Evolutionary conservation across 1,284 basidiomycete genomes (phyloP).

Genomic region (Malassezia dermatis): DNA sequence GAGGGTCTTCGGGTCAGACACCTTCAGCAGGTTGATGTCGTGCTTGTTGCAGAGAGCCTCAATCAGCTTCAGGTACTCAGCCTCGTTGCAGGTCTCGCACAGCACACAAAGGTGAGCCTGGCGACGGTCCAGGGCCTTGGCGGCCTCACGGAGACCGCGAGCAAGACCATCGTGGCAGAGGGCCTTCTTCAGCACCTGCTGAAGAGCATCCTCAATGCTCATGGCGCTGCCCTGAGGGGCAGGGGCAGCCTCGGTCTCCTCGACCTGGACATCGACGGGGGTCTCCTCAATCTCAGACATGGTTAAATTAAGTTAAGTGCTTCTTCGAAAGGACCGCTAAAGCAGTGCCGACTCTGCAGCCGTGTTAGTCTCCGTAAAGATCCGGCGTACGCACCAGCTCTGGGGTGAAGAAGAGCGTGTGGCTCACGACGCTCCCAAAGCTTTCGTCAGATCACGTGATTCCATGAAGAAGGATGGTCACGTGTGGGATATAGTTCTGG

Average conservation of each 20-base stretch:
- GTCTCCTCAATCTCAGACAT: slow-evolving; percentile 49
- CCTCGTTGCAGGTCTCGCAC: slow-evolving; percentile 96
- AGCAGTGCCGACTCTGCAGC: slow-evolving; percentile 17
- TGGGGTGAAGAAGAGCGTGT: slow-evolving; percentile 8
- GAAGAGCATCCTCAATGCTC: slow-evolving; percentile 92
- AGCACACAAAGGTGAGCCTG: slow-evolving; percentile 98
- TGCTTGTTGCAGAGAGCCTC: slow-evolving; percentile 98
- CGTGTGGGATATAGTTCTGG: slow-evolving; percentile 10
- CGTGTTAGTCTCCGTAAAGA: background rate
- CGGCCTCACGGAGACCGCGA: slow-evolving; percentile 90
- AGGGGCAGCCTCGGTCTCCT: slow-evolving; percentile 52
- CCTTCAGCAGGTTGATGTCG: slow-evolving; percentile 98
- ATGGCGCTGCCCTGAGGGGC: slow-evolving; percentile 74
- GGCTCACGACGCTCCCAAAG: background rate
- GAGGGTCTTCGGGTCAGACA: slow-evolving; percentile 88
- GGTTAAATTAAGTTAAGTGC: slow-evolving; percentile 20
- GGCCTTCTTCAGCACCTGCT: slow-evolving; percentile 87
- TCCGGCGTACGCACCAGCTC: slow-evolving; percentile 12
- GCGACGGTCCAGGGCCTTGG: slow-evolving; percentile 96
- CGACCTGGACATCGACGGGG: slow-evolving; percentile 60
- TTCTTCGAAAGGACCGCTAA: slow-evolving; percentile 44
- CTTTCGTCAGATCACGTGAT: background rate
- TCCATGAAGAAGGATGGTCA: background rate
- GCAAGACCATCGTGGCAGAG: slow-evolving; percentile 96
- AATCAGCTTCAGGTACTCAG: slow-evolving; percentile 99